Evolutionary conservation across 495 filamentous ascomycete genomes (phyloP).

Genomic region (Apiosordaria backusii): DNA sequence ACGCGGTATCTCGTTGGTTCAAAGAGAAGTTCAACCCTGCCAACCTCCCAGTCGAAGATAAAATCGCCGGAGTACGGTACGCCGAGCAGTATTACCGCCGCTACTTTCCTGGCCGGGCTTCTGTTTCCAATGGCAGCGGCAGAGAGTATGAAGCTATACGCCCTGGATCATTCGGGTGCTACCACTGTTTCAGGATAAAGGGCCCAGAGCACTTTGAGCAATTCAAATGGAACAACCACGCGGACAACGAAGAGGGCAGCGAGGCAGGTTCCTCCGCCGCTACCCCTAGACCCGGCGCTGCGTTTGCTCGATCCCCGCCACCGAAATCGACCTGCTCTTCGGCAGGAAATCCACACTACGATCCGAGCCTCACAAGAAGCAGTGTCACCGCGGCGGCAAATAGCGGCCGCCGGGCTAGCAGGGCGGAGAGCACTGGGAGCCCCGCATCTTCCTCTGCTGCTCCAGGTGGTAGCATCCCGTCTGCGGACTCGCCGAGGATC

Average conservation of each 20-base stretch:
- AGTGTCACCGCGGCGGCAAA: slow-evolving; percentile 15
- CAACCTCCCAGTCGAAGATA: slow-evolving; percentile 16
- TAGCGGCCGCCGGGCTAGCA: not conserved
- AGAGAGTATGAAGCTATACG: slow-evolving; percentile 6
- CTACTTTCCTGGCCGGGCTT: slow-evolving; percentile 13
- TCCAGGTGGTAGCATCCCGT: not conserved
- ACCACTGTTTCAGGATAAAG: slow-evolving; percentile 29
- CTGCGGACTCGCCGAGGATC: slow-evolving; percentile 18
- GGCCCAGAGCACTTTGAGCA: slow-evolving; percentile 26
- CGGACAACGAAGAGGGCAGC: slow-evolving; percentile 10
- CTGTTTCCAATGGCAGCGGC: not conserved
- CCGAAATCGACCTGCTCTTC: slow-evolving; percentile 6
- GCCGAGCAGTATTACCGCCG: slow-evolving; percentile 25
- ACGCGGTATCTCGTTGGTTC: slow-evolving; percentile 15
- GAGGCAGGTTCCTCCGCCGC: not conserved
- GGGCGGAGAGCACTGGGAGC: not conserved
- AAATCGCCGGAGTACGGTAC: slow-evolving; percentile 17
- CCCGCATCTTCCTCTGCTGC: not conserved
- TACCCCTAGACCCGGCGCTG: not conserved
- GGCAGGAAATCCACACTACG: slow-evolving; percentile 28
- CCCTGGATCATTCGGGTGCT: slow-evolving; percentile 26
- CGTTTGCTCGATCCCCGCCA: slow-evolving; percentile 5
- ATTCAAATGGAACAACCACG: slow-evolving; percentile 17
- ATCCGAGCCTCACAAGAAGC: slow-evolving; percentile 26
- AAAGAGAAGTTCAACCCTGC: slow-evolving; percentile 17